Percentiles rank a stretch among this genome's conserved stretches.
phyloP scores from a whole-genome alignment of 371 early-diverging fungal species.

The Dichotomocladium elegans region DNA sequence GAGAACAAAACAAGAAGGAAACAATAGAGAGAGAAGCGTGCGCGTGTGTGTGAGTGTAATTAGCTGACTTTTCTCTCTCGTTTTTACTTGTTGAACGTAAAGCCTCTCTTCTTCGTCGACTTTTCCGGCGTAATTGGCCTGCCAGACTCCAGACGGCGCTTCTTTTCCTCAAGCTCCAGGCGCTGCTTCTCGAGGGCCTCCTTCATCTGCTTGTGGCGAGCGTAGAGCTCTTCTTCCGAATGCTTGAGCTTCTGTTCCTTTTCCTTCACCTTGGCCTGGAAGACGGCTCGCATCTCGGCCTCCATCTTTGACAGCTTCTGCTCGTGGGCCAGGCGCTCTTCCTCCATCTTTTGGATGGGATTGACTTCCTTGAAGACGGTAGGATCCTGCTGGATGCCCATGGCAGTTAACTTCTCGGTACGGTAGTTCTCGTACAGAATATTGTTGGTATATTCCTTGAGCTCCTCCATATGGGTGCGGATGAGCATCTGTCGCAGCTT shows the following conservation, averaged over 20 bases:
- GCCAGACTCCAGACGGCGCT: conserved; percentile 79
- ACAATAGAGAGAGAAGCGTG: neutral
- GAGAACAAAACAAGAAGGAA: neutral
- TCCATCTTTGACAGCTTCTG: conserved; percentile 97
- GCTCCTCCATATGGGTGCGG: conserved; percentile 88
- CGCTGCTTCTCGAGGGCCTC: conserved; percentile 93
- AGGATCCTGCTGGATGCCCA: conserved; percentile 80
- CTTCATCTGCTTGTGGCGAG: conserved; percentile 96
- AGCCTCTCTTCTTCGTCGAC: conserved; percentile 76
- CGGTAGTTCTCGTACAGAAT: conserved; percentile 96
- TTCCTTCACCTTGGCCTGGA: conserved; percentile 97
- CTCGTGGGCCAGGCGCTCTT: conserved; percentile 90
- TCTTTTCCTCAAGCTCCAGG: conserved; percentile 90
- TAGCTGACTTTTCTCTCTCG: too few species aligned
- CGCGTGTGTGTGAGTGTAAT: neutral
- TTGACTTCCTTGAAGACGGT: conserved; percentile 79
- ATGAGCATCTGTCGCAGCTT: conserved; percentile 91
- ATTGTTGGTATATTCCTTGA: conserved; percentile 92
- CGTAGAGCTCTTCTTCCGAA: conserved; percentile 94
- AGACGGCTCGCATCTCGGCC: conserved; percentile 95
- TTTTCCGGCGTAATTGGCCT: conserved; percentile 87
- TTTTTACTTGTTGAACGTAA: conserved; percentile 68
- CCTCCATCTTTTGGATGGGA: conserved; percentile 89
- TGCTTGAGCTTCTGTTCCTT: conserved; percentile 96
- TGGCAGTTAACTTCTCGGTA: conserved; percentile 80